Conservation (phyloP, 495 filamentous ascomycete species). For the Cryomyces minteri region DNA sequence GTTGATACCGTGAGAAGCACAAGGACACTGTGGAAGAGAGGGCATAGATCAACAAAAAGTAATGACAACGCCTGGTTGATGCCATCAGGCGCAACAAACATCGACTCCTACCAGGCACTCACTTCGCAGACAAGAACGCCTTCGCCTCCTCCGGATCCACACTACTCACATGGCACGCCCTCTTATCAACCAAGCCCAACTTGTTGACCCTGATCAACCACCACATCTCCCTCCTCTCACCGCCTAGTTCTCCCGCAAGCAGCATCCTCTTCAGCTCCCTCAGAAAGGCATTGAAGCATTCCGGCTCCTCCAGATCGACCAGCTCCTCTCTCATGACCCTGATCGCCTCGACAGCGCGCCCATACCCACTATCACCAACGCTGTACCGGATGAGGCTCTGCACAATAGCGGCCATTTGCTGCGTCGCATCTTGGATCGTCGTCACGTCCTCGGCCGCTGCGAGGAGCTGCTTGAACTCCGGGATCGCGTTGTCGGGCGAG, state of each 20-base stretch:
- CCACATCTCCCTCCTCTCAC: constrained; percentile 73
- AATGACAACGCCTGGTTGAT: too few relatives aligned
- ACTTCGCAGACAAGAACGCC: constrained; percentile 1
- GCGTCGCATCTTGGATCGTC: constrained; percentile 44
- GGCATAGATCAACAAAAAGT: too few relatives aligned
- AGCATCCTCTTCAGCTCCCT: constrained; percentile 52
- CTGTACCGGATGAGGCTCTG: constrained; percentile 48
- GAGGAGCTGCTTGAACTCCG: constrained; percentile 78
- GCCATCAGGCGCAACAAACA: too few relatives aligned
- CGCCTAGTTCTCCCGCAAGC: constrained; percentile 51
- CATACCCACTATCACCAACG: constrained; percentile 58
- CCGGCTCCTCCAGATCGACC: constrained; percentile 55
- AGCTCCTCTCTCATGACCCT: constrained; percentile 63
- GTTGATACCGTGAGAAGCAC: too few relatives aligned
- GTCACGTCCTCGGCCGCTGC: constrained; percentile 38
- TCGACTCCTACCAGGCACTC: too few relatives aligned
- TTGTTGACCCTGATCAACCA: constrained; percentile 43
- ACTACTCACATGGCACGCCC: constrained; percentile 36
- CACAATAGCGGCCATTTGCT: constrained; percentile 58
- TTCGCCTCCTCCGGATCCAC: constrained; percentile 51
- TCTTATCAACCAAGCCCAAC: constrained; percentile 56
- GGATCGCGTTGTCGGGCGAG: constrained; percentile 62
- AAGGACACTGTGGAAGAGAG: too few relatives aligned
- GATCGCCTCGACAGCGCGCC: constrained; percentile 55
- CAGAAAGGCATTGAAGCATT: constrained; percentile 60